Evolutionary conservation across 208 protist species (phyloP).

Genomic region (Trypanosoma lewisi): DNA sequence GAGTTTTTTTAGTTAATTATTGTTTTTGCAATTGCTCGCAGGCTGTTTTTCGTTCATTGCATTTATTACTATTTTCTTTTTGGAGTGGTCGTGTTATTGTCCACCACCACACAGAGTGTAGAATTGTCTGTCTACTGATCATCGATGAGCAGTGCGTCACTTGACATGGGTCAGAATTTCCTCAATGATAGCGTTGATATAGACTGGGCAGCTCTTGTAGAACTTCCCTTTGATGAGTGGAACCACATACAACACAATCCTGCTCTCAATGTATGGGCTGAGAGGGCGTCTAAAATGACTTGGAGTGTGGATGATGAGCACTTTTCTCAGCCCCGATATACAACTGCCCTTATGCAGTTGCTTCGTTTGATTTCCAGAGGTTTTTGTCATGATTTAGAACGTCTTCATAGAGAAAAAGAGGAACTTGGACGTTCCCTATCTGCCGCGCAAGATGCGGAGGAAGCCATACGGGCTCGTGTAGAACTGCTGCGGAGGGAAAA

Average conservation of each 20-base stretch:
- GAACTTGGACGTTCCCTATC: slow-evolving; percentile 31
- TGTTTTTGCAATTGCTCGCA: not conserved
- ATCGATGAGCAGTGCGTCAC: slow-evolving; percentile 4
- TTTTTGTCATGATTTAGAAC: slow-evolving; percentile 34
- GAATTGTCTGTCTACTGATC: not conserved
- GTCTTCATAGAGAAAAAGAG: slow-evolving; percentile 33
- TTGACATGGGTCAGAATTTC: not conserved
- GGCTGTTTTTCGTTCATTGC: slow-evolving; percentile 6
- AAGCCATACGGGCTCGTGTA: slow-evolving; percentile 15
- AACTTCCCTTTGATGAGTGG: slow-evolving; percentile 68
- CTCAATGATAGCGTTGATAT: not conserved
- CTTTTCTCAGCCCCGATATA: slow-evolving; percentile 57
- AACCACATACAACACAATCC: slow-evolving; percentile 45
- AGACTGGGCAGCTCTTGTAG: slow-evolving; percentile 22
- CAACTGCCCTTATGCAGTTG: slow-evolving; percentile 47
- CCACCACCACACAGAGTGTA: slow-evolving; percentile 3
- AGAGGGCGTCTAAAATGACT: slow-evolving; percentile 41
- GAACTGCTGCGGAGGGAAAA: slow-evolving; percentile 22
- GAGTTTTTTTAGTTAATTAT: not conserved
- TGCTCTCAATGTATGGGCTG: slow-evolving; percentile 64
- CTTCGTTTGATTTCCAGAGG: slow-evolving; percentile 56
- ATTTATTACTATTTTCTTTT: slow-evolving; percentile 10
- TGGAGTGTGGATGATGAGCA: slow-evolving; percentile 59
- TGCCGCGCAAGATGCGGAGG: slow-evolving; percentile 12
- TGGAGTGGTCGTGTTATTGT: no score